Conservation (phyloP, 139 green algal genomes). For the Chlamydomonas sphaeroides region DNA sequence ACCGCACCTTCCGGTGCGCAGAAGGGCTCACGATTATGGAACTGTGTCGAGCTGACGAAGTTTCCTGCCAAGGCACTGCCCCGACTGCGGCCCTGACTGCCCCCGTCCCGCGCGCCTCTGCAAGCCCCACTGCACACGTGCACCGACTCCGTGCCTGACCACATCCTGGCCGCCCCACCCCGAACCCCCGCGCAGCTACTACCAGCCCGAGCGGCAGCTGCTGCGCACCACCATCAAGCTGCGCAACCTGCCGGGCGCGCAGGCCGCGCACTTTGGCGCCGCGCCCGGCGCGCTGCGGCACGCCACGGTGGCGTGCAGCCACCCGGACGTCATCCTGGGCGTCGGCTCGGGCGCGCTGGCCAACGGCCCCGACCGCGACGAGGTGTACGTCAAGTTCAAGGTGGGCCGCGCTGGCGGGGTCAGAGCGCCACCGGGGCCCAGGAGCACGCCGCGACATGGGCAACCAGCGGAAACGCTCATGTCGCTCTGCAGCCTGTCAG, state of each 20-base stretch:
- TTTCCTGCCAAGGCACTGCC: too few relatives aligned
- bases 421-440: too few relatives aligned
- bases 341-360: slow-evolving; percentile 41
- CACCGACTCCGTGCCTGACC: neutral
- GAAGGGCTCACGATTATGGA: too few relatives aligned
- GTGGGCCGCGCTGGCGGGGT: too few relatives aligned
- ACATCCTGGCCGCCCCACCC: neutral
- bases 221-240: slow-evolving; percentile 57
- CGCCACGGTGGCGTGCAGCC: slow-evolving; percentile 40
- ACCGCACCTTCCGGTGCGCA: slow-evolving; percentile 68
- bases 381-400: slow-evolving; percentile 66
- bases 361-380: slow-evolving; percentile 44
- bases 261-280: slow-evolving; percentile 29
- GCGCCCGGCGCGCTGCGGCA: slow-evolving; percentile 30
- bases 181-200: slow-evolving; percentile 58
- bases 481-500: too few relatives aligned
- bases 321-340: slow-evolving; percentile 58
- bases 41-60: too few relatives aligned
- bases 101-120: too few relatives aligned
- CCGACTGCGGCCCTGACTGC: too few relatives aligned
- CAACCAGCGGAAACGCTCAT: too few relatives aligned
- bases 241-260: slow-evolving; percentile 36
- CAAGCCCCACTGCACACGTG: too few relatives aligned
- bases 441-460: too few relatives aligned
- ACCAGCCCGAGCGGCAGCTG: slow-evolving; percentile 55